Conservation (phyloP, 2,329 filamentous ascomycete genomes). For the Diplodia corticola region DNA sequence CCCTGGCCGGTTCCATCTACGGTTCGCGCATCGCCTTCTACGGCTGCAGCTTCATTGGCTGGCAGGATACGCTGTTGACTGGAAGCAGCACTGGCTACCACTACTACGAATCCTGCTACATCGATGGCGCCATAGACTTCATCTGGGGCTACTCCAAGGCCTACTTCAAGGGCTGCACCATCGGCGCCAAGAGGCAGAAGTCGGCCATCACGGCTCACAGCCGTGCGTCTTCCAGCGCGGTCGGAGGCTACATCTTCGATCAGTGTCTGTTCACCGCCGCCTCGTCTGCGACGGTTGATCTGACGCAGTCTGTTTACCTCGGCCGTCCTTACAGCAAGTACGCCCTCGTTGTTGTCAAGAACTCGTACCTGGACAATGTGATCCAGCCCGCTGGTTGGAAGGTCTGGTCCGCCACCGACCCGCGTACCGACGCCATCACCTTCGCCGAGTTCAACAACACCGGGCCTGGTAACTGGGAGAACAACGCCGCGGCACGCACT, state of each 20-base stretch:
- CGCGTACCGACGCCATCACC: constrained; percentile 14
- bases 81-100: constrained; percentile 48
- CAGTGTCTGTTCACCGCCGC: constrained; percentile 47
- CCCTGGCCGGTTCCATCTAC: neutral
- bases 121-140: constrained; percentile 59
- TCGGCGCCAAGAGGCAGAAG: neutral
- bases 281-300: constrained; percentile 33
- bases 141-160: constrained; percentile 54
- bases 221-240: constrained; percentile 28
- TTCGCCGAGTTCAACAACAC: constrained; percentile 55
- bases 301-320: constrained; percentile 44
- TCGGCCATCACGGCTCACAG: constrained; percentile 30
- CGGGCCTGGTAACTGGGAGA: constrained; percentile 45
- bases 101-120: constrained; percentile 55
- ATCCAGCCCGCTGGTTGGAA: constrained; percentile 60
- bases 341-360: constrained; percentile 50
- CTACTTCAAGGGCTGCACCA: constrained; percentile 46
- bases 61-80: constrained; percentile 52
- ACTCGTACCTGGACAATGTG: constrained; percentile 52
- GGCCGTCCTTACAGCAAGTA: constrained; percentile 53
- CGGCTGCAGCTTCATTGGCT: constrained; percentile 53
- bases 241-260: constrained; percentile 55
- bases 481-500: constrained; percentile 38
- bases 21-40: constrained; percentile 44
- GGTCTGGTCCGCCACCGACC: constrained; percentile 40